A percentile compares a stretch with the other conserved stretches of the same genome.
These are phyloP conservation scores for Yamadazyma nakazawae DNA, from an alignment of 805 yeast genomes.

Conservation along the genomic window DNA sequence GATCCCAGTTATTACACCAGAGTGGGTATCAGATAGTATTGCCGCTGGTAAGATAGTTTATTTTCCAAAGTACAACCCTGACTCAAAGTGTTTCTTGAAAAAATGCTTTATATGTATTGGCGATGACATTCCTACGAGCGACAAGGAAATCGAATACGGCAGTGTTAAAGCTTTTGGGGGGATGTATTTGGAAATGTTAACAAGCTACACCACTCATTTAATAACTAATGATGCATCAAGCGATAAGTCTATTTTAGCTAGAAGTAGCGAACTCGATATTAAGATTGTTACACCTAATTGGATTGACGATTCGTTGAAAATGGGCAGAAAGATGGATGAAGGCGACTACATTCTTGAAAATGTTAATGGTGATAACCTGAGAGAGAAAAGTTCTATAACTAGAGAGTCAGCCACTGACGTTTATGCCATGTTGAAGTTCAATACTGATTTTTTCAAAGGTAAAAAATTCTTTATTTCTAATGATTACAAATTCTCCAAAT, in stretches of 20 bases:
- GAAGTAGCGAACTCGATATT: conserved; percentile 40
- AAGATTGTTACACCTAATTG: conserved; percentile 73
- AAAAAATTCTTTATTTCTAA: conserved; percentile 49
- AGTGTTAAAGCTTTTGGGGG: conserved; percentile 80
- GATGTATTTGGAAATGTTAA: conserved; percentile 56
- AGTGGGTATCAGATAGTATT: conserved; percentile 57
- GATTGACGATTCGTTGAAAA: conserved; percentile 67
- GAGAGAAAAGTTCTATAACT: background rate
- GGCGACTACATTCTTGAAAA: conserved; percentile 38
- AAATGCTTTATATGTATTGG: conserved; percentile 57
- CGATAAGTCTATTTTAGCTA: conserved; percentile 58
- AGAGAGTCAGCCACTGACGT: background rate
- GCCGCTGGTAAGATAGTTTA: conserved; percentile 42
- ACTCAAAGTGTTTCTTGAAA: conserved; percentile 61
- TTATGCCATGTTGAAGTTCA: conserved; percentile 4
- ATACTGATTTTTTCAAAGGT: conserved; percentile 32
- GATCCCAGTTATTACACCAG: conserved; percentile 62
- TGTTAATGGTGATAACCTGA: conserved; percentile 7
- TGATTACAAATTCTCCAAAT: conserved; percentile 55
- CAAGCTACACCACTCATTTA: conserved; percentile 76
- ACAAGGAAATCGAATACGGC: conserved; percentile 63
- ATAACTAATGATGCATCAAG: conserved; percentile 52
- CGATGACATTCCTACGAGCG: conserved; percentile 55
- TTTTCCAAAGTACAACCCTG: conserved; percentile 65
- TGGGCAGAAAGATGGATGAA: conserved; percentile 50